Conservation (phyloP, 1,284 basidiomycete species). For the Ustilago loliicola region DNA sequence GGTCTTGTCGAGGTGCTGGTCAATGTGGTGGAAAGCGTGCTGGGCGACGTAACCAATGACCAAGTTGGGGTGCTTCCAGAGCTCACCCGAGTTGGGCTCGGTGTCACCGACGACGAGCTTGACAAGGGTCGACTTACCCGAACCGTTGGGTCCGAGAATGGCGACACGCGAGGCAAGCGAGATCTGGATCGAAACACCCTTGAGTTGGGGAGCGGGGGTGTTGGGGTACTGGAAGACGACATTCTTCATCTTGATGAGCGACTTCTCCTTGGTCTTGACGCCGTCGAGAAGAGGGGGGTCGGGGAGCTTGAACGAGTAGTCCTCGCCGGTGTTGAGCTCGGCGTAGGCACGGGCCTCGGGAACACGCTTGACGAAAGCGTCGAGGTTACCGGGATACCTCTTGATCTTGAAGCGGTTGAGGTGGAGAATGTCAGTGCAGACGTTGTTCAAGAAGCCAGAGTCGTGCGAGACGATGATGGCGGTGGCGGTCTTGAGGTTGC, state of each 20-base stretch:
- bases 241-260: constrained; percentile 70
- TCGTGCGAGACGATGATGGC: constrained; percentile 71
- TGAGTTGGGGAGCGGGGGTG: constrained; percentile 68
- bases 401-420: constrained; percentile 71
- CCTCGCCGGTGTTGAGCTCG: constrained; percentile 70
- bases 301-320: constrained; percentile 71
- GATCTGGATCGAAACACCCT: constrained; percentile 69
- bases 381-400: constrained; percentile 70
- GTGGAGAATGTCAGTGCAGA: constrained; percentile 70
- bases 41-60: constrained; percentile 71
- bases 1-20: constrained; percentile 71
- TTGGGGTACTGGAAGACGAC: constrained; percentile 70
- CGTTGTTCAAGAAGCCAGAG: constrained; percentile 69
- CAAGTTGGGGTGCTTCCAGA: constrained; percentile 71
- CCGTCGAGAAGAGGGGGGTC: constrained; percentile 70
- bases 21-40: constrained; percentile 71
- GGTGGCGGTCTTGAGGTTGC: constrained; percentile 59
- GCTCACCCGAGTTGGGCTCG: constrained; percentile 68
- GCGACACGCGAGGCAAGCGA: constrained; percentile 71
- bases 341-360: constrained; percentile 69
- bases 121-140: constrained; percentile 70
- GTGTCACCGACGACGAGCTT: constrained; percentile 71
- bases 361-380: constrained; percentile 70
- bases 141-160: constrained; percentile 70
- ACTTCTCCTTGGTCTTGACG: constrained; percentile 71